Base-by-base conservation (phyloP, 768 basidiomycete genomes). In the Termitomyces sp. region DNA sequence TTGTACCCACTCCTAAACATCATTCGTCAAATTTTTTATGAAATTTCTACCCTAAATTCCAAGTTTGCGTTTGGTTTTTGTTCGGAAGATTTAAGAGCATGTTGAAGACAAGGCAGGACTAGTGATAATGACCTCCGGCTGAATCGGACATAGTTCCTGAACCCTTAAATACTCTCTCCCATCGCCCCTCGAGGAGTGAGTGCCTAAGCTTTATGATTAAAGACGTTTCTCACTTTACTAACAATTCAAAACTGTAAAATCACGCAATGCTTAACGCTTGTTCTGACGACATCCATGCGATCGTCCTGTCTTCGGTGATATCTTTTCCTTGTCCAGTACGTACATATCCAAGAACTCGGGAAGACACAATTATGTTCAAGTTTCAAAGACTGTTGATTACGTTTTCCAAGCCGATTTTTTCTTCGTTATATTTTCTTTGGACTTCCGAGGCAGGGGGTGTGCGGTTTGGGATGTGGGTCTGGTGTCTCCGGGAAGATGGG, bases 391-490 rank as follows among this genome's bases (percentile, higher is more conserved):
- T 67, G n/a, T 65, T 75, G 22, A 68, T 69, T 8, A 72, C 70
- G 5, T 72, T 75, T 57, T 76, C 74, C 9, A 60, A 68, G 26
- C 75, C 75, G 13, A 59, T 73, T 34, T 53, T 68, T 9, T 63
- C 61, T 18, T 56, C 58, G 13, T 64, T 77, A 20, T 74, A 74
- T 54, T 76, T 77, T 62, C 59, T 78, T 31, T 69, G 69, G 41
- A 64, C 72, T 39, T 71, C 71, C 9, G 69, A 76, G 59, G 74
- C 71, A 3, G 68, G 68, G 44, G 76, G 76, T 10, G 73, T 76
- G n/a, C 62, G 67, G 29, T 76, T 76, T 58, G 76, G 76, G 1
- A 63, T 72, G 52, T 77, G 75, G 75, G 76, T 75, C 37, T 76
- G 76, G 76, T 77, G 76, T 65, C 61, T 74, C 20, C 72, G 73